Percentiles rank a stretch among this genome's conserved stretches.
These are phyloP conservation scores for Sporobolomyces pararoseus DNA, from an alignment of 768 basidiomycete genomes.

Conservation along the genomic window DNA sequence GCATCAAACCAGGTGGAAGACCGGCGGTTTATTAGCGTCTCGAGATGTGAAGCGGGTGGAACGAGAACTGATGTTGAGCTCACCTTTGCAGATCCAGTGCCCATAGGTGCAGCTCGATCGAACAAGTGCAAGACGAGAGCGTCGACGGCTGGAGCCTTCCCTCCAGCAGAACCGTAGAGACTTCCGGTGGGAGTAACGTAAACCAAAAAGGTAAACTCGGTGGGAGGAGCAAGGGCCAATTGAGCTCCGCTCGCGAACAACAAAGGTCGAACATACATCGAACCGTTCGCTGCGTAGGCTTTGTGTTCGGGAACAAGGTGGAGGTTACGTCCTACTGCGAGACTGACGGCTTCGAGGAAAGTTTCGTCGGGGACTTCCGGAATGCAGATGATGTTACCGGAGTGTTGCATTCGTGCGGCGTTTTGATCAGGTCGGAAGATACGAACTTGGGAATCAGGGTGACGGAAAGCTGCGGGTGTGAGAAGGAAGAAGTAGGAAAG, in stretches of 20 bases:
- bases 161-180: constrained; percentile 42
- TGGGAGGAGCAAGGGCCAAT: constrained; percentile 36
- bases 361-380: constrained; percentile 40
- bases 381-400: constrained; percentile 40
- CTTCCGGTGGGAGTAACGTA: constrained; percentile 43
- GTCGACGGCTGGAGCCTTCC: constrained; percentile 43
- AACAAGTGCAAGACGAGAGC: constrained; percentile 42
- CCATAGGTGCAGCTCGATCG: constrained; percentile 44
- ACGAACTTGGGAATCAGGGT: constrained; percentile 42
- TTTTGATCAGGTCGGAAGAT: constrained; percentile 46
- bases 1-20: no score
- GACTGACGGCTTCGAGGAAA: constrained; percentile 42
- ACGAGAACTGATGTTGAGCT: no score
- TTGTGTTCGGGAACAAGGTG: constrained; percentile 43
- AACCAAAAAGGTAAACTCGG: constrained; percentile 44
- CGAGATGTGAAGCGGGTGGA: no score
- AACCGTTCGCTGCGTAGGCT: constrained; percentile 37
- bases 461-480: constrained; percentile 46
- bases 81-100: constrained; percentile 39
- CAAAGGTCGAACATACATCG: constrained; percentile 36
- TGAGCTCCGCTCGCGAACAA: constrained; percentile 35
- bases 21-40: no score
- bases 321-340: constrained; percentile 42
- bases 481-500: constrained; percentile 23
- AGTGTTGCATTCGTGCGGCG: constrained; percentile 26